Evolutionary conservation across 225 moss, liverwort and hornwort genomes (phyloP), one percentile per base, ranked within the genome.

Genomic region (Pseudisothecium myosuroides): DNA sequence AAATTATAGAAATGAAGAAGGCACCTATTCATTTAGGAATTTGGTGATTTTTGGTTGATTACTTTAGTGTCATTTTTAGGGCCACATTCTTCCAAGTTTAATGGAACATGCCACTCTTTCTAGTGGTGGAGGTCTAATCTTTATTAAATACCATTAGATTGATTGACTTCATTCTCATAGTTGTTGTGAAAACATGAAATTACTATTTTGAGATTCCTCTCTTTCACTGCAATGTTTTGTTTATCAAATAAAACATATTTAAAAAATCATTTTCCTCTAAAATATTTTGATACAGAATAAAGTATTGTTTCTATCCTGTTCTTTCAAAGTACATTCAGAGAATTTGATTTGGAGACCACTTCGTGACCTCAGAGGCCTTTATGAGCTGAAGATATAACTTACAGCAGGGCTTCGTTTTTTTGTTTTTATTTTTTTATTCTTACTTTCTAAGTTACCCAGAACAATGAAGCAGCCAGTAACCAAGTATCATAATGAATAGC

Each of bases 31-130:
- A 76, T 36, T 10, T 2, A 22, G 0, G 1, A 76, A 34, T 34
- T 0, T 20, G 0, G 8, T 54, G 9, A 2, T 54, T 54, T 22
- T 3, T 0, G 0, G 0, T 55, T 37, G 77, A 36, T 3, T 8
- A 76, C 2, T 14, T 52, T 5, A 9, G 2, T 22, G 14, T 76
- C 14, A 32, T 76, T 52, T 16, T 36, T 10, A 54, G 3, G 34
- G 14, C 0, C 0, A 0, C 7, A 24, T 24, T 6, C 10, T 37
- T 37, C 2, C 0, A 14, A 0, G 1, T 36, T 15, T 58, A 39
- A 34, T 52, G 6, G 6, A 26, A 56, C 9, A 56, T 81, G 3
- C 37, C 50, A 11, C 36, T 26, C 66, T 58, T 29, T 9, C 27
- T 39, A 50, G 3, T 37, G 17, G 17, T 23, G 8, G 4, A 37